phyloP scores from a whole-genome alignment of 768 basidiomycete species.

The Mycena alexandri region DNA sequence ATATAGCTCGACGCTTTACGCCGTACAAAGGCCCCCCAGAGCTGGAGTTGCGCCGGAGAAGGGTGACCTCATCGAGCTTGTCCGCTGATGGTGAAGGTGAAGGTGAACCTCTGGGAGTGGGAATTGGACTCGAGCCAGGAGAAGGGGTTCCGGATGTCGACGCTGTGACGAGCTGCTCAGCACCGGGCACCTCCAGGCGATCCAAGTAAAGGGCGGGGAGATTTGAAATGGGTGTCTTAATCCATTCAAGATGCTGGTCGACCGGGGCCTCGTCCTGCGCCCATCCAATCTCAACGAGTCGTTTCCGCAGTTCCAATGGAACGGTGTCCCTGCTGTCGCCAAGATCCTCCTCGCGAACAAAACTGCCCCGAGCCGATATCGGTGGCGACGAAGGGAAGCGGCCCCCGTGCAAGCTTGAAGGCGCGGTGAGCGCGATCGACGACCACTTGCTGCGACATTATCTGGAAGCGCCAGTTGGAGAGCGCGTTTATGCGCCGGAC shows the following conservation, averaged over 20 bases:
- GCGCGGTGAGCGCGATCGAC: conserved; percentile 73
- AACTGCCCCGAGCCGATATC: conserved; percentile 78
- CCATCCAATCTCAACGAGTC: conserved; percentile 83
- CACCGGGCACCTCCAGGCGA: conserved; percentile 54
- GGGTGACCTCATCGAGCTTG: conserved; percentile 47
- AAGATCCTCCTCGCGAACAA: conserved; percentile 64
- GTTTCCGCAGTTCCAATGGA: conserved; percentile 73
- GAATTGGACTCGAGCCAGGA: conserved; percentile 48
- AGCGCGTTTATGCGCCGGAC: conserved; percentile 68
- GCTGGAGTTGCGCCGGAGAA: conserved; percentile 71
- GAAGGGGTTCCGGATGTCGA: conserved; percentile 37
- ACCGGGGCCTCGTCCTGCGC: conserved; percentile 67
- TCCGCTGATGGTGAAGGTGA: conserved; percentile 36
- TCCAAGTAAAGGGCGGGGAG: conserved; percentile 71
- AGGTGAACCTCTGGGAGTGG: conserved; percentile 47
- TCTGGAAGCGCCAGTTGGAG: conserved; percentile 77
- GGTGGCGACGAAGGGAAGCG: conserved; percentile 80
- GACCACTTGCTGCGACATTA: conserved; percentile 71
- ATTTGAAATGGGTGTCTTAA: conserved; percentile 75
- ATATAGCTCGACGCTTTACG: conserved; percentile 73
- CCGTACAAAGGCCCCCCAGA: conserved; percentile 58
- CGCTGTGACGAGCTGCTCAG: conserved; percentile 38
- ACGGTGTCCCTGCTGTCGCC: conserved; percentile 66
- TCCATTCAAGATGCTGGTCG: conserved; percentile 70
- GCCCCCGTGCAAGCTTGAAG: conserved; percentile 78